phyloP scores from a whole-genome alignment of 106 monocot genomes.

The Platanthera zijinensis region DNA sequence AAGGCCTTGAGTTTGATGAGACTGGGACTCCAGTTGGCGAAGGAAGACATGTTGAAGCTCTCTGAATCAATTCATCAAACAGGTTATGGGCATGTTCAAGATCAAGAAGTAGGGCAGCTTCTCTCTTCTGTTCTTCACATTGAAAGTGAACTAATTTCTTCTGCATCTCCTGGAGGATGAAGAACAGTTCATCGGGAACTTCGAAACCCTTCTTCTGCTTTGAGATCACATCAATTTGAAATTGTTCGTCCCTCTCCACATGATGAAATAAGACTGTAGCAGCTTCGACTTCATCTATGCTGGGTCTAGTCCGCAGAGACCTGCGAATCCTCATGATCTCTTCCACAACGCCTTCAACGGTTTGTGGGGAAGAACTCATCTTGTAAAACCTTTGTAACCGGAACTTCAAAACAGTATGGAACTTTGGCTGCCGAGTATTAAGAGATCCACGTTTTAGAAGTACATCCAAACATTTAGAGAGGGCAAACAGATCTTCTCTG shows the following conservation, averaged over 20 bases:
- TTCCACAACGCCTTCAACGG: constrained; percentile 19
- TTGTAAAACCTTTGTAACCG: neutral
- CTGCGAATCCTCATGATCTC: constrained; percentile 33
- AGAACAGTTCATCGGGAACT: constrained; percentile 34
- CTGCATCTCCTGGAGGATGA: constrained; percentile 35
- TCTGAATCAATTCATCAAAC: constrained; percentile 36
- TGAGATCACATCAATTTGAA: constrained; percentile 19
- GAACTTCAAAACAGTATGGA: neutral
- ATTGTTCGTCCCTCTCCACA: constrained; percentile 26
- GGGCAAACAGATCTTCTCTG: neutral
- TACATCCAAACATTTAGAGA: neutral
- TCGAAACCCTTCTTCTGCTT: constrained; percentile 22
- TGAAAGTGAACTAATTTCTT: constrained; percentile 14
- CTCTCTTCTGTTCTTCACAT: constrained; percentile 32
- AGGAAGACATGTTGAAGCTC: constrained; percentile 19
- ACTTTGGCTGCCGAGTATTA: neutral
- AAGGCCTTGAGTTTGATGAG: neutral
- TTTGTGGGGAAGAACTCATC: constrained; percentile 19
- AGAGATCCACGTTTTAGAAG: neutral
- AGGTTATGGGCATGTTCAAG: constrained; percentile 14
- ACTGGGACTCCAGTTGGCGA: constrained; percentile 3
- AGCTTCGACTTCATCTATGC: constrained; percentile 28
- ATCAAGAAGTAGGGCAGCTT: constrained; percentile 29
- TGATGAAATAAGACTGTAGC: constrained; percentile 16
- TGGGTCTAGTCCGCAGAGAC: constrained; percentile 28